Base-by-base conservation (phyloP, 257 asterid species). In the Hygrophila difformis region DNA sequence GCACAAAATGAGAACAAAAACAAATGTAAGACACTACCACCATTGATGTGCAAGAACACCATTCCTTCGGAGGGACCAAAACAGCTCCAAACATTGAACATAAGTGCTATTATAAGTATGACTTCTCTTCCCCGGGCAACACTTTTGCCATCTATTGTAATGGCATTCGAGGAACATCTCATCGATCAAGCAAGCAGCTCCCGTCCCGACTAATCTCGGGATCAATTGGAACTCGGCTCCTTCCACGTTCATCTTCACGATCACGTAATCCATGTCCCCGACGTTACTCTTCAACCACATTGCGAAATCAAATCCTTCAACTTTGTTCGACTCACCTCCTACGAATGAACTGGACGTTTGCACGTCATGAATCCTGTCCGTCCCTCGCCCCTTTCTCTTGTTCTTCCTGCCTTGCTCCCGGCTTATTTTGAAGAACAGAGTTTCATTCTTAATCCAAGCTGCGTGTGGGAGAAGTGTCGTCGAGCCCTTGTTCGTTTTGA, bases 101-200 rank as follows among this genome's bases (percentile, higher is more conserved):
- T 78, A 78, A 0, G 79, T 75, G 18, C 59, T 73, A 22, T 73
- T 64, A 64, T 70, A 63, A 57, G 57, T 70, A 0, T 65, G 26
- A 49, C 71, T 72, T 55, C 87, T 77, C 42, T 64, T 45, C 2
- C 73, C 72, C 0, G 77, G 76, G 44, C 84, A 67, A 22, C 79
- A 69, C 54, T 67, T 69, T 56, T 75, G 79, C 88, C 93, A 75
- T 44, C 77, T 57, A 39, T 62, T 76, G 24, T 82, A 82, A 50
- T 75, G 86, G 38, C 84, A 82, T 49, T 82, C 89, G n/a, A 82
- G 75, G 58, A 82, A 76, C 74, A 78, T 59, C 59, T 82, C 94
- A 49, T 78, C 86, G n/a, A 78, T 71, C 74, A 73, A 57, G 48
- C 83, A 82, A 34, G 70, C 71, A 8, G 82, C 83, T 37, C 86